These are phyloP conservation scores for Coffea humblotiana DNA, from an alignment of 305 asterid species.

Conservation along the genomic window DNA sequence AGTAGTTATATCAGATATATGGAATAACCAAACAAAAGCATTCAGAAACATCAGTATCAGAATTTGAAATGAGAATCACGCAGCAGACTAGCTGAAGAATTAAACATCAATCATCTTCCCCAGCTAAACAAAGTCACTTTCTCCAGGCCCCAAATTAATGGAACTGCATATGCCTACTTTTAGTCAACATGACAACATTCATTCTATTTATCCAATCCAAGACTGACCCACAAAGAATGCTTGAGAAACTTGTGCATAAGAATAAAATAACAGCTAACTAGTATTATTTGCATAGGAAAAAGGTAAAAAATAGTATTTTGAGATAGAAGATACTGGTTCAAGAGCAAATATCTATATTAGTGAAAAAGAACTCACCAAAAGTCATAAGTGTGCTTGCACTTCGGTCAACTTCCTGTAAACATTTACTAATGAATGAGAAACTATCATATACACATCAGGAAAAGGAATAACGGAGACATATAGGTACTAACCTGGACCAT, in stretches of 20 bases:
- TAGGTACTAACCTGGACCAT: conserved; percentile 76
- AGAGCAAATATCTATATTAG: background rate
- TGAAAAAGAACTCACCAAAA: conserved; percentile 53
- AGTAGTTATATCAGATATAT: background rate
- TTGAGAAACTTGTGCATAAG: background rate
- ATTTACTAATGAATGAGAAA: conserved; percentile 16
- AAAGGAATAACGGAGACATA: background rate
- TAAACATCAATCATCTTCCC: background rate
- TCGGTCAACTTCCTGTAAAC: conserved; percentile 82
- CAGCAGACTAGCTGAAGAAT: background rate
- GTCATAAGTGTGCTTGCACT: conserved; percentile 87
- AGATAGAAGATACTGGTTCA: background rate
- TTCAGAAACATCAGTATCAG: background rate
- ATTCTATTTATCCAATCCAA: background rate
- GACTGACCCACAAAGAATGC: background rate
- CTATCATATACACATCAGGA: conserved; percentile 9
- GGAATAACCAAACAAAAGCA: background rate
- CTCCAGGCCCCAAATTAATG: background rate
- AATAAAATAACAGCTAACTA: background rate
- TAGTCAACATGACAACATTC: background rate
- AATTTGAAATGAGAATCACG: background rate
- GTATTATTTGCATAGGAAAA: background rate
- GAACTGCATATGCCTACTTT: background rate
- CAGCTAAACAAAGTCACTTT: background rate
- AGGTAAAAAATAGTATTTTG: background rate